phyloP scores from a whole-genome alignment of 2,329 filamentous ascomycete genomes.

The Ophiostoma populinum region DNA sequence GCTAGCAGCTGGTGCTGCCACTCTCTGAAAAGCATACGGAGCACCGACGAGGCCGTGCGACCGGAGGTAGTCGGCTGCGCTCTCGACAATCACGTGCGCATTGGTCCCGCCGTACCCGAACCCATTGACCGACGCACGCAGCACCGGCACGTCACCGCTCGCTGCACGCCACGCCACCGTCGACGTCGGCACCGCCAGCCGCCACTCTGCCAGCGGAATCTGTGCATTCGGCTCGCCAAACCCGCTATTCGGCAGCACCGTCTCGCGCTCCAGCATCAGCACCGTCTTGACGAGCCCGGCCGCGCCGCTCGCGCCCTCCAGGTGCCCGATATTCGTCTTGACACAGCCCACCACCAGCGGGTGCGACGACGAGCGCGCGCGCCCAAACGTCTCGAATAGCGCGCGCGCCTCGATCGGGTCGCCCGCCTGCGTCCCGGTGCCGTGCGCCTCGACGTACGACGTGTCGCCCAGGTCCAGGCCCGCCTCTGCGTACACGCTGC shows the following conservation, averaged over 20 bases:
- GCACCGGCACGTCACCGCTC: conserved; percentile 2
- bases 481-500: conserved; percentile 8
- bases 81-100: conserved; percentile 15
- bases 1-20: background rate
- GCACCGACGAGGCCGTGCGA: background rate
- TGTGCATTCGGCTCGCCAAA: conserved; percentile 27
- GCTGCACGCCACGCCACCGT: conserved; percentile 17
- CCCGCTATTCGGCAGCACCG: conserved; percentile 22
- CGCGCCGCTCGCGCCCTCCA: conserved; percentile 28
- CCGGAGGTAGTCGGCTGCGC: conserved; percentile 16
- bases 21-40: background rate
- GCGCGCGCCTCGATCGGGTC: conserved; percentile 20
- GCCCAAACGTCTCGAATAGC: conserved; percentile 18
- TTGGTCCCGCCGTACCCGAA: conserved; percentile 25
- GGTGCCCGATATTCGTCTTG: conserved; percentile 27
- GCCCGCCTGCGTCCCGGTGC: conserved; percentile 18
- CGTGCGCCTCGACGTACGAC: conserved; percentile 24
- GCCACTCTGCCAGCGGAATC: conserved; percentile 26
- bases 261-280: conserved; percentile 21
- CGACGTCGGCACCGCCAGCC: conserved; percentile 18
- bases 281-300: conserved; percentile 26
- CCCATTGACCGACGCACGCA: conserved; percentile 24
- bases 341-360: conserved; percentile 15
- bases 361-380: background rate
- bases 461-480: conserved; percentile 9